A percentile compares a stretch with the other conserved stretches of the same genome.
Conservation (phyloP, 805 yeast genomes). For the Saccharomycopsis selenospora region DNA sequence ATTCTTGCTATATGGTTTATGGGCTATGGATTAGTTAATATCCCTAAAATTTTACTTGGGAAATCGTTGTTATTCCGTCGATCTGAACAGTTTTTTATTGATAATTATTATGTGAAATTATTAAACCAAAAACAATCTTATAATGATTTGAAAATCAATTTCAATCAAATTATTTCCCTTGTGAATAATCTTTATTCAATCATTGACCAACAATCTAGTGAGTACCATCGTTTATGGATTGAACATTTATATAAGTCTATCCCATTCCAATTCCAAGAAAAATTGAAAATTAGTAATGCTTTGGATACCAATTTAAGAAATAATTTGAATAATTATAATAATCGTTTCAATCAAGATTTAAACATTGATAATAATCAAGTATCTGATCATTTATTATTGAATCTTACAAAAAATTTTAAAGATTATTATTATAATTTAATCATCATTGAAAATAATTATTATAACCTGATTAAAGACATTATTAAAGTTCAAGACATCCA, state of each 20-base stretch:
- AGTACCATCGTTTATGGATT: conserved; percentile 51
- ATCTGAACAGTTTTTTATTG: conserved; percentile 31
- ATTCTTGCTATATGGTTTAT: conserved; percentile 72
- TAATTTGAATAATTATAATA: conserved; percentile 17
- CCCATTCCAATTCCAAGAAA: background rate
- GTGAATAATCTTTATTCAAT: conserved; percentile 12
- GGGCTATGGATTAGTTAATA: conserved; percentile 70
- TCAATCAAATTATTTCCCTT: conserved; percentile 39
- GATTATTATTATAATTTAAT: conserved; percentile 43
- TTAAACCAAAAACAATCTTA: conserved; percentile 52
- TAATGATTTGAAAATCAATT: conserved; percentile 55
- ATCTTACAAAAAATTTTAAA: conserved; percentile 45
- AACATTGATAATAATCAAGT: conserved; percentile 29
- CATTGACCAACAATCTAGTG: conserved; percentile 9
- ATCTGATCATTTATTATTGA: conserved; percentile 39
- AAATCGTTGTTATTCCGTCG: conserved; percentile 29
- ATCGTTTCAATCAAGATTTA: conserved; percentile 19
- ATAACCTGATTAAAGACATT: conserved; percentile 40
- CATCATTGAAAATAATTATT: conserved; percentile 53
- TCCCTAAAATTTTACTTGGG: conserved; percentile 42
- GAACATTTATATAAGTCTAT: conserved; percentile 32
- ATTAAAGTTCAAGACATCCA: conserved; percentile 51
- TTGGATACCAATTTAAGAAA: background rate
- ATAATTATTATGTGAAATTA: conserved; percentile 42
- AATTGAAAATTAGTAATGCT: background rate